phyloP scores from a whole-genome alignment of 805 yeast species.

The Yamadazyma ubonensis region DNA sequence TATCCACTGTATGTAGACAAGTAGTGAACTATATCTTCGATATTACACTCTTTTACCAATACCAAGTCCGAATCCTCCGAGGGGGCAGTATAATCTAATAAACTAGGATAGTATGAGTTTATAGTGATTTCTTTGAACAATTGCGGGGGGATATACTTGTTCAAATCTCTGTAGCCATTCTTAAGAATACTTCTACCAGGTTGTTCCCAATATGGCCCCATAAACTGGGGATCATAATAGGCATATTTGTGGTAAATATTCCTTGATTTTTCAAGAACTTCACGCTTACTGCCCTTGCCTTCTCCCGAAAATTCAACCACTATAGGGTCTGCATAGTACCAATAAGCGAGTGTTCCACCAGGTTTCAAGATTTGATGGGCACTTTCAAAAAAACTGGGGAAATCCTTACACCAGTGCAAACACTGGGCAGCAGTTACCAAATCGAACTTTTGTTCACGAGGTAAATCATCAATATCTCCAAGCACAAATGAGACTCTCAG shows the following conservation, averaged over 20 bases:
- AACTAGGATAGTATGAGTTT: conserved; percentile 24
- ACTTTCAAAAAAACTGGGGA: conserved; percentile 30
- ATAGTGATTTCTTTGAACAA: conserved; percentile 40
- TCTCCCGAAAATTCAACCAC: conserved; percentile 27
- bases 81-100: conserved; percentile 14
- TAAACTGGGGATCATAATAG: conserved; percentile 40
- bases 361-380: conserved; percentile 35
- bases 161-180: conserved; percentile 40
- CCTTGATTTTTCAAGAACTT: conserved; percentile 21
- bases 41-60: conserved; percentile 36
- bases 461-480: conserved; percentile 31
- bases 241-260: conserved; percentile 36
- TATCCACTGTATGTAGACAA: conserved; percentile 70
- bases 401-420: conserved; percentile 42
- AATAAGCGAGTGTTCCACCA: conserved; percentile 44
- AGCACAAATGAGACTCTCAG: conserved; percentile 29
- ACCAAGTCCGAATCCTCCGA: conserved; percentile 22
- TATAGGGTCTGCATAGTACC: conserved; percentile 43
- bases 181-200: conserved; percentile 69
- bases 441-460: conserved; percentile 23
- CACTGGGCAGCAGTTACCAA: conserved; percentile 44
- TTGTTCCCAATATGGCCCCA: conserved; percentile 82
- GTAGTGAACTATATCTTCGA: conserved; percentile 52
- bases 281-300: conserved; percentile 12
- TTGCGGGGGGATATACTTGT: conserved; percentile 40